Percentiles rank a stretch among this genome's conserved stretches.
phyloP scores from a whole-genome alignment of 2,329 filamentous ascomycete species.

The Fusarium sp. region DNA sequence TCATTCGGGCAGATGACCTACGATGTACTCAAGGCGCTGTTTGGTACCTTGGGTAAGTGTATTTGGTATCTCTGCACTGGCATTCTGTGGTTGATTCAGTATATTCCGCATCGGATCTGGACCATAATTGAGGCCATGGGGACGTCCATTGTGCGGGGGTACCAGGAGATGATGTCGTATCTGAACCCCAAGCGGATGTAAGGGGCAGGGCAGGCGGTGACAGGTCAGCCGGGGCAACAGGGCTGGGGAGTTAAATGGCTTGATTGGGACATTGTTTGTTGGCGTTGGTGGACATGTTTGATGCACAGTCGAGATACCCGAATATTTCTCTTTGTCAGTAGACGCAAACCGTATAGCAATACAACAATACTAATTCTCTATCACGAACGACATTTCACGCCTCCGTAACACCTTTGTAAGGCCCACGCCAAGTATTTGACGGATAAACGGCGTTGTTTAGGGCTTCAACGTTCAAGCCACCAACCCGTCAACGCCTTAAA shows the following conservation, averaged over 20 bases:
- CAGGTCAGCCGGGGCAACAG: not conserved
- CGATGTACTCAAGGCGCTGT: slow-evolving; percentile 43
- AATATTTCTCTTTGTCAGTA: not conserved
- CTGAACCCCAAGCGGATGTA: slow-evolving; percentile 50
- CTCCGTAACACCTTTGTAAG: not conserved
- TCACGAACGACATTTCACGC: not conserved
- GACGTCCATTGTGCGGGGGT: slow-evolving; percentile 44
- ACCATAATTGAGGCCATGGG: slow-evolving; percentile 46
- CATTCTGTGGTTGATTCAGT: slow-evolving; percentile 46
- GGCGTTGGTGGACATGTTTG: not conserved
- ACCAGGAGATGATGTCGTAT: slow-evolving; percentile 50
- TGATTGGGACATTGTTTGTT: not conserved
- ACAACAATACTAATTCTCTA: not conserved
- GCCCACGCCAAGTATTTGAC: not conserved
- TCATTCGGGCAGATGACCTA: slow-evolving; percentile 38
- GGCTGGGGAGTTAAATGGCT: not conserved
- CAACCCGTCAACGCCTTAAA: not conserved
- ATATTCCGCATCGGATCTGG: slow-evolving; percentile 47
- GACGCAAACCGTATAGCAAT: not conserved
- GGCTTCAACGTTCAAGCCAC: not conserved
- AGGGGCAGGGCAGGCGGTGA: not conserved
- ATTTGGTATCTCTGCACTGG: slow-evolving; percentile 41
- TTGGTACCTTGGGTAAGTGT: slow-evolving; percentile 45
- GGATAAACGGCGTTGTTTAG: not conserved
- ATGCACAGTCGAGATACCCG: not conserved